Conservation (phyloP, 129 eudicot genomes). For the Lonicera japonica region DNA sequence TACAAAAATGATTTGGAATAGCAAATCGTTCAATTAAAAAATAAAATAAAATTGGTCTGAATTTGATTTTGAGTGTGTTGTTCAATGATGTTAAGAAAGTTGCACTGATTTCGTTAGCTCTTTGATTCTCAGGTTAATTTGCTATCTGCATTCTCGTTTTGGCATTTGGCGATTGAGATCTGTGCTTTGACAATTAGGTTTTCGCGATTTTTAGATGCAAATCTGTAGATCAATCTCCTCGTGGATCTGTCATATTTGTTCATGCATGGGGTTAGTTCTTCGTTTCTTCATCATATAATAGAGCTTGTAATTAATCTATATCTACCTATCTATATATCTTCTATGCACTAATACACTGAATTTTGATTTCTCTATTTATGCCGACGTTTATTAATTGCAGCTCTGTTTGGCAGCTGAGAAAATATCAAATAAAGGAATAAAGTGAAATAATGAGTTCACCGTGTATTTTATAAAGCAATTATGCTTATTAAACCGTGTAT, state of each 20-base stretch:
- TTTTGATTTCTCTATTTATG: background rate
- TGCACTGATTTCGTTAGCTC: too few species aligned
- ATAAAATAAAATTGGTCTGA: background rate
- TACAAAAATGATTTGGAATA: too few species aligned
- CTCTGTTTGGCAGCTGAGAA: constrained; percentile 6
- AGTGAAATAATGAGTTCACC: background rate
- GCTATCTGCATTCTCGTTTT: background rate
- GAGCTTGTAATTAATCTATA: background rate
- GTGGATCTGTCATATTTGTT: constrained; percentile 33
- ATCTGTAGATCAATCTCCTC: constrained; percentile 23
- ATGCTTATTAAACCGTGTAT: too few species aligned
- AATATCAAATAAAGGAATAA: background rate
- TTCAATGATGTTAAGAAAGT: background rate
- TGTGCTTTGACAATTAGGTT: constrained; percentile 8
- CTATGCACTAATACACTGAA: too few species aligned
- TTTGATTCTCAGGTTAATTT: background rate
- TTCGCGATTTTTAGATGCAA: background rate
- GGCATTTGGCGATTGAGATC: constrained; percentile 10
- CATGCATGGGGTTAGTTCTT: constrained; percentile 60
- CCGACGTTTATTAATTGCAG: background rate
- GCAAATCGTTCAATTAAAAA: background rate
- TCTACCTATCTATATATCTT: too few species aligned
- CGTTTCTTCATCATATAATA: background rate
- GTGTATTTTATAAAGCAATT: too few species aligned
- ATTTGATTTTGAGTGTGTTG: too few species aligned